These are phyloP conservation scores for Acanthamoeba royreba DNA, from an alignment of 208 protist genomes.

Conservation along the genomic window DNA sequence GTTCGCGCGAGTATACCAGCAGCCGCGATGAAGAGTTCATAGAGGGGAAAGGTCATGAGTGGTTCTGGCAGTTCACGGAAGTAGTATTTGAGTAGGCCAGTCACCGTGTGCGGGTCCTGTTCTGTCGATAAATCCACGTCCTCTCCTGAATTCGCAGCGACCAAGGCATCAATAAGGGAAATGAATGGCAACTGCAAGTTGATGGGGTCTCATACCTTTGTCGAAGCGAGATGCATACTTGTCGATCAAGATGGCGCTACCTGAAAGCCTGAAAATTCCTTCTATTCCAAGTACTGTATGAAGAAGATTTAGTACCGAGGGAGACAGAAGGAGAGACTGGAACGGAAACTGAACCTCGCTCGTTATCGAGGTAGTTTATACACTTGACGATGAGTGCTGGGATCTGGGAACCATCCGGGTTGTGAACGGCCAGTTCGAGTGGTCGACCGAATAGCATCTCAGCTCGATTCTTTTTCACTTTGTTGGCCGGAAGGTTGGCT, in stretches of 20 bases:
- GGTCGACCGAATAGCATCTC: conserved; percentile 26
- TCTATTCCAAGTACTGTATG: neutral
- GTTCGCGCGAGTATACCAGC: neutral
- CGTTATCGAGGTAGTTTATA: conserved; percentile 19
- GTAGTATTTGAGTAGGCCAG: conserved; percentile 31
- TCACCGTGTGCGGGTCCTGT: conserved; percentile 10
- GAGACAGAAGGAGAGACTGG: too few relatives aligned
- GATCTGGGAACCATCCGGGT: conserved; percentile 37
- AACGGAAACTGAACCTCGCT: neutral
- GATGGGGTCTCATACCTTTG: neutral
- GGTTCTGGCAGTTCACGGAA: conserved; percentile 27
- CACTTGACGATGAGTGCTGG: conserved; percentile 34
- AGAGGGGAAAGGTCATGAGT: conserved; percentile 25
- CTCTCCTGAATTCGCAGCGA: neutral
- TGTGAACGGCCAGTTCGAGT: neutral
- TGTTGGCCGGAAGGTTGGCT: neutral
- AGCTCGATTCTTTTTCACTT: neutral
- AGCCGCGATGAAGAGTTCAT: neutral
- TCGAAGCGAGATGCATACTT: conserved; percentile 24
- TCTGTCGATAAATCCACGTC: conserved; percentile 26
- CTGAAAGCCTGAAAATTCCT: conserved; percentile 34
- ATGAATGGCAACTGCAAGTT: too few relatives aligned
- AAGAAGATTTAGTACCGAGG: too few relatives aligned
- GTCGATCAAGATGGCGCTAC: conserved; percentile 8
- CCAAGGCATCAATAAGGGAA: too few relatives aligned